A percentile compares a stretch with the other conserved stretches of the same genome.
phyloP scores from a whole-genome alignment of 1,139 yeast species.

The Suhomyces yuchorum region DNA sequence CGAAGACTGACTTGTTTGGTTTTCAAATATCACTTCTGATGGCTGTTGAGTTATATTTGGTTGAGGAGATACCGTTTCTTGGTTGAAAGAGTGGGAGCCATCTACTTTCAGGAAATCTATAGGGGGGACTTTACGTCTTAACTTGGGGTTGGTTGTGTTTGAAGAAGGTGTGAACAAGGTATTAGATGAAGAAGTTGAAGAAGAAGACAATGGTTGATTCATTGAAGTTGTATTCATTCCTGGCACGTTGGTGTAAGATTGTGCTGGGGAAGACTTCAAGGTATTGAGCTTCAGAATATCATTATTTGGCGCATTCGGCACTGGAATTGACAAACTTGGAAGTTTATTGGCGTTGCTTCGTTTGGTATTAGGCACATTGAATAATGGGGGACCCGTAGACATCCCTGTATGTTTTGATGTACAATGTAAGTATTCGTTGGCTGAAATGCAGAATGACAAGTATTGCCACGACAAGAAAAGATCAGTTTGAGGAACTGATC shows the following conservation, averaged over 20 bases:
- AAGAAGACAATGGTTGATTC: conserved; percentile 10
- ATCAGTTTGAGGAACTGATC: background rate
- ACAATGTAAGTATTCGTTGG: background rate
- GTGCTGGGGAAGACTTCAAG: background rate
- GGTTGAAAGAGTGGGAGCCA: conserved; percentile 31
- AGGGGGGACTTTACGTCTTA: conserved; percentile 47
- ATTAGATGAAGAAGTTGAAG: conserved; percentile 12
- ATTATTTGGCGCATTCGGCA: conserved; percentile 21
- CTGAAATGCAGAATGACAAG: background rate
- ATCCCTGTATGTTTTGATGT: background rate
- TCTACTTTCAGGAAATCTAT: conserved; percentile 41
- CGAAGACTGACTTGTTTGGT: background rate
- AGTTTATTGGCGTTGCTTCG: conserved; percentile 21
- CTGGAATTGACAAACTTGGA: conserved; percentile 31
- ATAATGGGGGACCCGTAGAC: conserved; percentile 22
- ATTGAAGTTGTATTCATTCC: background rate
- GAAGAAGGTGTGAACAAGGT: conserved; percentile 15
- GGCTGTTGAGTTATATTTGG: background rate
- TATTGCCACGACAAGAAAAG: background rate
- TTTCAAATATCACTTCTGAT: background rate
- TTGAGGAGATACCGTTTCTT: conserved; percentile 12
- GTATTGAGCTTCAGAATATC: background rate
- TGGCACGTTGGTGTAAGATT: background rate
- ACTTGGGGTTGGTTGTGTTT: conserved; percentile 20
- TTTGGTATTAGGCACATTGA: conserved; percentile 33